These are phyloP conservation scores for Asclepias syriaca DNA, from an alignment of 257 asterid genomes.

Conservation along the genomic window DNA sequence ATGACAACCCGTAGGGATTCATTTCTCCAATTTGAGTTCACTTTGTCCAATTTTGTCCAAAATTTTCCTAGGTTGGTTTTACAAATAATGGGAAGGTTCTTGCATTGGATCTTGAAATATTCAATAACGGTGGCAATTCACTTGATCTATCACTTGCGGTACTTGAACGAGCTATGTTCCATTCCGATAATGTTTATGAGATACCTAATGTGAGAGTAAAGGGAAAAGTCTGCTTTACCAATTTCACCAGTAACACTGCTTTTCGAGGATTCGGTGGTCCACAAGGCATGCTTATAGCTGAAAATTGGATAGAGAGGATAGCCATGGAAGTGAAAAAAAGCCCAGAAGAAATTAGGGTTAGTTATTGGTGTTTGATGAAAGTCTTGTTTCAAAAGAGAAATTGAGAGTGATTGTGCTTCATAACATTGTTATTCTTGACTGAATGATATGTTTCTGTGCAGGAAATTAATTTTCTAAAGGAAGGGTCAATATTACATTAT, in stretches of 20 bases:
- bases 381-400: not conserved
- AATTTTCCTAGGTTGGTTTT: conserved; percentile 65
- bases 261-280: conserved; percentile 99
- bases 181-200: conserved; percentile 85
- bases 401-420: not conserved
- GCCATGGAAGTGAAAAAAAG: conserved; percentile 75
- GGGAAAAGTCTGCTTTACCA: conserved; percentile 90
- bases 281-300: conserved; percentile 94
- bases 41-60: conserved; percentile 15
- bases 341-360: conserved; percentile 88
- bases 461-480: conserved; percentile 87
- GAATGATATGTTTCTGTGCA: conserved; percentile 24
- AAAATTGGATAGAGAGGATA: conserved; percentile 91
- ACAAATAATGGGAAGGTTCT: conserved; percentile 76
- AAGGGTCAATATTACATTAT: conserved; percentile 77
- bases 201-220: conserved; percentile 72
- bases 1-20: not conserved
- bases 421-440: not conserved
- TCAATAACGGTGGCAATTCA: conserved; percentile 84
- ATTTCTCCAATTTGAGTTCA: conserved; percentile 4
- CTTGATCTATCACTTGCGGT: conserved; percentile 85
- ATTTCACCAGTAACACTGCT: conserved; percentile 94
- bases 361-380: conserved; percentile 6
- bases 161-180: conserved; percentile 97
- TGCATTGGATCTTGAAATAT: conserved; percentile 85